Percentiles rank a stretch among this genome's conserved stretches.
Conservation (phyloP, 345 rosid species). For the Psidium guajava region DNA sequence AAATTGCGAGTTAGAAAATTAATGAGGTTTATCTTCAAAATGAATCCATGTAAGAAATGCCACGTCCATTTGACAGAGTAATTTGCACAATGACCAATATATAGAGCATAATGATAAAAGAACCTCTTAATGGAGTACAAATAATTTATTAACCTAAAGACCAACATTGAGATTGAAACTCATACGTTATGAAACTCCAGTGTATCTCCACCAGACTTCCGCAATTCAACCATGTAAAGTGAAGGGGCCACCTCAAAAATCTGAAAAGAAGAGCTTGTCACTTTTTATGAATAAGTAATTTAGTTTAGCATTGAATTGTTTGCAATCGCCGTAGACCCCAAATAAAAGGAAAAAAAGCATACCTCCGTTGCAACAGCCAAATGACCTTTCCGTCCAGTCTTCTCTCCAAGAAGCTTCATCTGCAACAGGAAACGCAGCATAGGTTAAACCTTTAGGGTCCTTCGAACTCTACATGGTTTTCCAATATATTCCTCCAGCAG, state of each 20-base stretch:
- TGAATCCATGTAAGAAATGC: not conserved
- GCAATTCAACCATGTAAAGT: constrained; percentile 89
- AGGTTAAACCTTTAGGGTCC: not conserved
- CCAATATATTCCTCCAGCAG: not conserved
- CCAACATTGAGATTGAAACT: not conserved
- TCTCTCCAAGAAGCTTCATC: constrained; percentile 90
- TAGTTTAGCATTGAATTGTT: not conserved
- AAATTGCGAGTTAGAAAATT: not conserved
- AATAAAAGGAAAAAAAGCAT: not conserved
- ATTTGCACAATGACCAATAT: not conserved
- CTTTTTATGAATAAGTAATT: not conserved
- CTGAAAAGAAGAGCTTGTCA: constrained; percentile 15
- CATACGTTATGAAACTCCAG: constrained; percentile 93
- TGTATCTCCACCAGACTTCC: constrained; percentile 93
- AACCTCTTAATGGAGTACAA: not conserved
- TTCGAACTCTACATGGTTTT: not conserved
- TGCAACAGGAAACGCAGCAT: not conserved
- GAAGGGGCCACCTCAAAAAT: constrained; percentile 97
- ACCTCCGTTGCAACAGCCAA: constrained; percentile 92
- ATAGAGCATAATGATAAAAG: not conserved
- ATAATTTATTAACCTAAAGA: not conserved
- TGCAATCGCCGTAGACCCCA: not conserved
- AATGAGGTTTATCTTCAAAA: not conserved
- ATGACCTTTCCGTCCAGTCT: constrained; percentile 99
- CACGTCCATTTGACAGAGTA: not conserved